Evolutionary conservation across 164 flowering plant genomes (phyloP), one percentile per base, ranked within the genome.

Genomic region (Magnolia officinalis): DNA sequence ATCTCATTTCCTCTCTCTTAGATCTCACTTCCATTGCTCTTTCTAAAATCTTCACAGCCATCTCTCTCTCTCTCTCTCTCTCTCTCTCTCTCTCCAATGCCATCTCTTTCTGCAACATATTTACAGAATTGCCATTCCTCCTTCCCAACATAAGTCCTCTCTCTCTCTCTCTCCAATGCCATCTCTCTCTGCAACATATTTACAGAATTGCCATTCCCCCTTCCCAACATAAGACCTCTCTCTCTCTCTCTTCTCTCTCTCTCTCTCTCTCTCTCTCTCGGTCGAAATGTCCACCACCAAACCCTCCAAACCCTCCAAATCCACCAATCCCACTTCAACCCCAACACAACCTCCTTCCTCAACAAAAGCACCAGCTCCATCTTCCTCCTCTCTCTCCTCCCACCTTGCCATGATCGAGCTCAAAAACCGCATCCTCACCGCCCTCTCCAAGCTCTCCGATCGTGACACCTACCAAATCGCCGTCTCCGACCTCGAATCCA

Each of bases 381-480:
- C 84, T 9, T 58, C 81, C 4, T 82, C 89, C 11, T 87, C 90
- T 1, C 83, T 91, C 10, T 88, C 98, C 0, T 82, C 94, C 75
- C 95, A 92, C 78, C 80, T 92, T 6, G 95, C 92, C 55, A 93
- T 91, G 96, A 81, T 92, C 51, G 97, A 96, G 76, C 91, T 92
- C 67, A 96, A 92, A 87, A 96, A 94, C 37, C 72, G 89, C 31
- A 91, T 96, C 75, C 88, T 94, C 16, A 91, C 89, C 51, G 90
- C 92, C 16, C 82, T 96, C 63, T 84, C 95, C 63, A 96, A 96
- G 81, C 92, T 96, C 67, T 86, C 98, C 16, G 99, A 96, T 78
- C 80, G 98, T 1, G 97, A 96, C 83, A 96, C 97, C 29, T 85
- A 94, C 81, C 97, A 92, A 80, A 91, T 94, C 86, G 99, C 96